Percentiles rank a stretch among this genome's conserved stretches.
phyloP scores from a whole-genome alignment of 2,329 filamentous ascomycete genomes.

The Colletotrichum agaves region DNA sequence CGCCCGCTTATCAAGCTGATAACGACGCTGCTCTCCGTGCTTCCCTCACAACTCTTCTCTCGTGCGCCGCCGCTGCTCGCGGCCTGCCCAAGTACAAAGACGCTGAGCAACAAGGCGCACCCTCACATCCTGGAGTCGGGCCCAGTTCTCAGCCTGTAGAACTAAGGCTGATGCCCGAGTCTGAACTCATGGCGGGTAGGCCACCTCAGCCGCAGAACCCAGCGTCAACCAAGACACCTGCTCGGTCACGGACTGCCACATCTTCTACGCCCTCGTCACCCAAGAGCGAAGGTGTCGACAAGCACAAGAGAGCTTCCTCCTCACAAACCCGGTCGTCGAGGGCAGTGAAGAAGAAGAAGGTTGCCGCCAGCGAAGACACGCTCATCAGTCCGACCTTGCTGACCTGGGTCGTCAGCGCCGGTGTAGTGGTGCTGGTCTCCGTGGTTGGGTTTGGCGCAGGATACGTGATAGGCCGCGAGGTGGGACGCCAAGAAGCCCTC shows the following conservation, averaged over 20 bases:
- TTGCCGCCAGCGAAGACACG: conserved; percentile 49
- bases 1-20: conserved; percentile 82
- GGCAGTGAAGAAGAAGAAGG: conserved; percentile 70
- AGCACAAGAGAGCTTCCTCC: conserved; percentile 61
- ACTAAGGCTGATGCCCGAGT: conserved; percentile 69
- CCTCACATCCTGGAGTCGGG: conserved; percentile 52
- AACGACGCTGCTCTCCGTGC: conserved; percentile 94
- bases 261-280: conserved; percentile 38
- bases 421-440: conserved; percentile 74
- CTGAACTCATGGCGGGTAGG: conserved; percentile 61
- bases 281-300: conserved; percentile 49
- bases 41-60: conserved; percentile 92
- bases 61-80: conserved; percentile 91
- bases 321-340: conserved; percentile 50
- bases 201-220: conserved; percentile 39
- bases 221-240: conserved; percentile 42
- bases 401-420: conserved; percentile 73
- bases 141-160: conserved; percentile 66
- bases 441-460: conserved; percentile 77
- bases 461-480: conserved; percentile 74
- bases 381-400: conserved; percentile 69
- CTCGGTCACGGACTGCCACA: conserved; percentile 42
- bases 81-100: conserved; percentile 76
- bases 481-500: conserved; percentile 70
- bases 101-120: conserved; percentile 45